These are phyloP conservation scores for Globisporangium yorkense DNA, from an alignment of 352 stramenopile species.

Conservation along the genomic window DNA sequence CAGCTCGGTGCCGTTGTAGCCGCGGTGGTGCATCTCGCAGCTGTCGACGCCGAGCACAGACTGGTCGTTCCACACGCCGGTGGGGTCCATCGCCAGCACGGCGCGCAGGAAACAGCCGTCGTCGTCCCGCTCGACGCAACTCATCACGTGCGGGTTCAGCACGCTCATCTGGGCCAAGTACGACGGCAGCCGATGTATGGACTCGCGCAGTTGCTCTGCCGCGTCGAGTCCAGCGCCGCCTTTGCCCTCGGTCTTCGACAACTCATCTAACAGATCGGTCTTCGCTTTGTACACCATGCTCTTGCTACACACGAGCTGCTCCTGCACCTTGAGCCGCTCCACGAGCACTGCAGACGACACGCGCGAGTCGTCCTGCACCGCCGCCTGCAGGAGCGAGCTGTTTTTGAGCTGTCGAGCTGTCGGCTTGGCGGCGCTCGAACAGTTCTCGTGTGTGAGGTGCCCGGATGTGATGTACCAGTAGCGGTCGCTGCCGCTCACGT, in stretches of 20 bases:
- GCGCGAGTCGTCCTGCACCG: slow-evolving; percentile 31
- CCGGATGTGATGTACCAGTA: slow-evolving; percentile 55
- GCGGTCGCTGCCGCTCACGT: slow-evolving; percentile 2
- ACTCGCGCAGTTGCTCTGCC: neutral
- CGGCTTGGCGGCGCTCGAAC: slow-evolving; percentile 31
- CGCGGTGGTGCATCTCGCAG: slow-evolving; percentile 21
- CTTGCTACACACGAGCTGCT: slow-evolving; percentile 36
- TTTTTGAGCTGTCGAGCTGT: slow-evolving; percentile 38
- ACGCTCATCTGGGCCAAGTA: slow-evolving; percentile 30
- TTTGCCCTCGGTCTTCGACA: slow-evolving; percentile 11
- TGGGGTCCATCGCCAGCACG: slow-evolving; percentile 34
- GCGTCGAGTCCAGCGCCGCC: slow-evolving; percentile 3
- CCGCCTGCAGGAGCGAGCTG: slow-evolving; percentile 31
- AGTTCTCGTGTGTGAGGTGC: slow-evolving; percentile 30
- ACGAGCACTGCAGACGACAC: slow-evolving; percentile 35
- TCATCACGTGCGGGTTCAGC: slow-evolving; percentile 30
- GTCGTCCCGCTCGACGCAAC: slow-evolving; percentile 23
- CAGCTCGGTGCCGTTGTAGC: slow-evolving; percentile 26
- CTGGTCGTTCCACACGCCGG: slow-evolving; percentile 33
- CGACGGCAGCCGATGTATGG: slow-evolving; percentile 29
- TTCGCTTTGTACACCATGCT: slow-evolving; percentile 59
- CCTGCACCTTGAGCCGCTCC: slow-evolving; percentile 23
- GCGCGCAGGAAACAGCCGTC: slow-evolving; percentile 22
- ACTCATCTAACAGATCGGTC: slow-evolving; percentile 35
- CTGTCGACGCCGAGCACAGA: slow-evolving; percentile 33